A percentile compares a stretch with the other conserved stretches of the same genome.
Conservation (phyloP, 75 land plant species). For the Adiantum capillusveneris region DNA sequence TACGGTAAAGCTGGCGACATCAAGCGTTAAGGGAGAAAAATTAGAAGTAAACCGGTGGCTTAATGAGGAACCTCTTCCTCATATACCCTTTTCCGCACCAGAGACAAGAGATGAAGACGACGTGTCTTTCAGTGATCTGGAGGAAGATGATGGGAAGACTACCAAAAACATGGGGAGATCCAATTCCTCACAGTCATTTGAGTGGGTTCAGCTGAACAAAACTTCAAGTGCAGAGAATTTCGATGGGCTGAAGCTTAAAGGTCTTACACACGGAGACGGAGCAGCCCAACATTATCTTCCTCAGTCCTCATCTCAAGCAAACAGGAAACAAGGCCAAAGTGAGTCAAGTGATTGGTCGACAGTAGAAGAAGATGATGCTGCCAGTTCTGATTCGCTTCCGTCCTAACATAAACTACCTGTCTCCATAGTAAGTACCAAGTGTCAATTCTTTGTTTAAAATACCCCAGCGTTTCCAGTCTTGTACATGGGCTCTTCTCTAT, state of each 20-base stretch:
- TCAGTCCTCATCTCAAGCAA: not conserved
- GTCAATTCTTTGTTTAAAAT: too few species aligned
- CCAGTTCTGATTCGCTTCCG: not conserved
- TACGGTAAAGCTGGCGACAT: too few species aligned
- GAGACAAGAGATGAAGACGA: slow-evolving; percentile 22
- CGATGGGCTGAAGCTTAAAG: not conserved
- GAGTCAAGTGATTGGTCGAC: slow-evolving; percentile 29
- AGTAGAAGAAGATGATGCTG: slow-evolving; percentile 28
- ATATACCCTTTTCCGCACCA: not conserved
- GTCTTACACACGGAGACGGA: not conserved
- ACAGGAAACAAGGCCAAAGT: slow-evolving; percentile 10
- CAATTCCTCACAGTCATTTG: not conserved
- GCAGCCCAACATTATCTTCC: not conserved
- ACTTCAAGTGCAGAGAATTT: slow-evolving; percentile 2
- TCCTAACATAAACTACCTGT: too few species aligned
- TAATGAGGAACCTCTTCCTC: too few species aligned
- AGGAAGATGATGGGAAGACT: slow-evolving; percentile 17
- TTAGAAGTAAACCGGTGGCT: too few species aligned
- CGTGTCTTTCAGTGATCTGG: slow-evolving; percentile 37
- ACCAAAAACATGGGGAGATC: not conserved
- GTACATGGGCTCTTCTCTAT: too few species aligned
- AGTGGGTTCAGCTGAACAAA: not conserved
- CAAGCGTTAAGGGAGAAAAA: too few species aligned
- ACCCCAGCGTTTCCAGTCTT: too few species aligned
- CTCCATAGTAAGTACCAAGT: too few species aligned